Evolutionary conservation across 768 basidiomycete genomes (phyloP).

Genomic region (Collybia sp.): DNA sequence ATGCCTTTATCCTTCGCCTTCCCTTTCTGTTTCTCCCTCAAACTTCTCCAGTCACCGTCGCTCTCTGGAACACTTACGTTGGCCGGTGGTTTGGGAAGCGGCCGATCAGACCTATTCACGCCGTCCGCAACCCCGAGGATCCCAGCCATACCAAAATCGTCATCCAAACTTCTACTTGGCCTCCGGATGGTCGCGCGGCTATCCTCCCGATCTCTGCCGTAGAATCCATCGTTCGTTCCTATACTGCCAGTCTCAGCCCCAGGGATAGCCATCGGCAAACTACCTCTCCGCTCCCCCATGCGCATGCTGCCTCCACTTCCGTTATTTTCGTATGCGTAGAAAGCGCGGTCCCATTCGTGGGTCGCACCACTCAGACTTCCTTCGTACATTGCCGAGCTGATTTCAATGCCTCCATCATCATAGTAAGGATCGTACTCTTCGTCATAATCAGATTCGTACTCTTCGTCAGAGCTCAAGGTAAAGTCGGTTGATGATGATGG

Average conservation of each 20-base stretch:
- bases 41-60: constrained; percentile 51
- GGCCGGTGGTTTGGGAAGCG: constrained; percentile 21
- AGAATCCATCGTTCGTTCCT: constrained; percentile 12
- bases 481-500: constrained; percentile 18
- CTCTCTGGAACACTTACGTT: constrained; percentile 40
- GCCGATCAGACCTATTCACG: constrained; percentile 5
- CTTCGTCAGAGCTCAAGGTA: constrained; percentile 45
- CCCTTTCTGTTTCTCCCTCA: constrained; percentile 34
- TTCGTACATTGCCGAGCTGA: constrained; percentile 29
- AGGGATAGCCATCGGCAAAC: constrained; percentile 60
- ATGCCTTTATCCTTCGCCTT: constrained; percentile 13
- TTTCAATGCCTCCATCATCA: constrained; percentile 32
- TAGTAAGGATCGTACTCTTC: constrained; percentile 32
- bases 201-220: constrained; percentile 47
- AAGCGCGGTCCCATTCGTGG: constrained; percentile 15
- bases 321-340: constrained; percentile 16
- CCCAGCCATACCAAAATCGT: constrained; percentile 20
- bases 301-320: constrained; percentile 19
- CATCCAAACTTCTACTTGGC: constrained; percentile 57
- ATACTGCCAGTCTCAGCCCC: constrained; percentile 18
- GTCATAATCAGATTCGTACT: constrained; percentile 33
- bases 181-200: constrained; percentile 56
- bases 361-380: constrained; percentile 19
- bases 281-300: constrained; percentile 39
- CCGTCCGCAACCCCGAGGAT: not conserved